Base-by-base conservation (phyloP, 2,329 filamentous ascomycete species). In the Aspergillus flavus region DNA sequence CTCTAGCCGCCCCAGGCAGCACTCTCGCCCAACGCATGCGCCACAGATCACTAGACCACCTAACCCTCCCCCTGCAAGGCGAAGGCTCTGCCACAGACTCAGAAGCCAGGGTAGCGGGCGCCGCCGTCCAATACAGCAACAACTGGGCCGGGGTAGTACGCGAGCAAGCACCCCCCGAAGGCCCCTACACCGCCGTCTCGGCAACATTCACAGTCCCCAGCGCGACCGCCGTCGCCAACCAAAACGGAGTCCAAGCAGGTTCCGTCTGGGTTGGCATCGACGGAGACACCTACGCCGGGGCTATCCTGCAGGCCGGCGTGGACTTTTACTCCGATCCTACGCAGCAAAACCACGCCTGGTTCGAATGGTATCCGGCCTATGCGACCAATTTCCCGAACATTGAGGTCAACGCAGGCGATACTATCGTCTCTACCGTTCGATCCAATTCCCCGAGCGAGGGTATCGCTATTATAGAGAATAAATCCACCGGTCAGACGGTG, bases 181-280 rank as follows among this genome's bases (percentile, higher is more conserved):
- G 78, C 10, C 81, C 80, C 59, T 87, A 83, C 75, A 86, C 79
- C 6, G 70, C 71, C 2, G 75, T 78, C 6, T 72, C 75, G 0
- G 78, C 75, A 9, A 75, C 82, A 16, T 85, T 88, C 73, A 83
- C 78, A 1, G 81, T 87, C 6, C 86, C 86, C 2, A 79, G 78
- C 0, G 82, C 84, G 11, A 77, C 76, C n/a, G 72, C 77, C 9
- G 79, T 80, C 0, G 72, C 76, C 10, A 21, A 78, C 30, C 76
- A 73, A 26, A 72, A 70, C 34, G 72, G 73, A n/a, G 72, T 70
- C 34, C 82, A 84, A 68, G 81, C 82, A 54, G 83, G 82, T 3
- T 83, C 83, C 0, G 85, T 84, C 12, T 88, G 85, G 86, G 85
- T 88, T 10, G 86, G 86, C 28, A 88, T 89, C 61, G 86, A 88